Base-by-base conservation (phyloP, 2,329 filamentous ascomycete species). In the Aureobasidium sp. region DNA sequence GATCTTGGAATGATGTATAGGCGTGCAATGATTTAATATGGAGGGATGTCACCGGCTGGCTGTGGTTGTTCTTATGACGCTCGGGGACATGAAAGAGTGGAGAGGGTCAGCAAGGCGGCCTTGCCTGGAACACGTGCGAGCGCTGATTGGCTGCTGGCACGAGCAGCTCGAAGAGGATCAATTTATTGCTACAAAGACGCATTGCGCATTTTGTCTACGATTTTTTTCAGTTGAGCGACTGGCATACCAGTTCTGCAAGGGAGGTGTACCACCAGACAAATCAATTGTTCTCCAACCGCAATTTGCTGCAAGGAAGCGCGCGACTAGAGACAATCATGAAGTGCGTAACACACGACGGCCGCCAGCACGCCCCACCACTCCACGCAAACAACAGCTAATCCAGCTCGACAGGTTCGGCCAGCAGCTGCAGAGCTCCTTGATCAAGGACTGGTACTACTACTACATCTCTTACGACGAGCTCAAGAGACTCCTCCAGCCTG, bases 381-480 rank as follows among this genome's bases (percentile, higher is more conserved):
- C 13, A 51, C 26, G 36, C 44, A 41, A 51, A 26, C 57, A 51
- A 23, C 12, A 60, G 34, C 57, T 60, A 42, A 60, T 12, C 2
- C 17, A 34, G 42, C 29, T 37, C 57, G 20, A 56, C 70, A 87
- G 85, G 82, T 99, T 97, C 82, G 94, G 94, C 75, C 90, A 97
- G 78, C 92, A 99, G 82, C 86, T 99, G 71, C 91, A 91, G 67
- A 93, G 91, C 71, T 97, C 92, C 74, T 84, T 96, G 72, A 96
- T 97, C 77, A 91, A 90, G 80, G 92, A 97, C 78, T 99, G 95
- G 79, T 87, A 92, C 75, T 96, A 92, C 87, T 91, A 96, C 80
- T 99, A 99, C 79, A 97, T 99, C 77, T 89, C 91, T 78, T 99
- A 99, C 79, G 92, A 97, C 74, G 90, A 88, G 67, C 84, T 99